Base-by-base conservation (phyloP, 352 stramenopile species). In the Pythium coloratum region DNA sequence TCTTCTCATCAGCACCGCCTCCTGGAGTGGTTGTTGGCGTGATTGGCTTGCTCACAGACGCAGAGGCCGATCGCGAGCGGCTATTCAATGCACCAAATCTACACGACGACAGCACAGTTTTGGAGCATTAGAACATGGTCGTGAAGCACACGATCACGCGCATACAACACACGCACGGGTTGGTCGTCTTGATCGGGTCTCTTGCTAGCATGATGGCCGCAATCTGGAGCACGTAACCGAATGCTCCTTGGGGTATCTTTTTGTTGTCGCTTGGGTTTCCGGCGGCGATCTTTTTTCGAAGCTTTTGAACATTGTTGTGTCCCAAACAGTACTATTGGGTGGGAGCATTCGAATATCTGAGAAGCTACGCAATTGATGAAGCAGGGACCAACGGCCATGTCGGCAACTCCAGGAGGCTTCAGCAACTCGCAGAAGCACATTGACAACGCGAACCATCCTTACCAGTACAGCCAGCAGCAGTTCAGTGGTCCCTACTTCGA, bases 161-260 rank as follows among this genome's bases (percentile, higher is more conserved):
- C 26, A 40, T 24, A 16, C 12, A 16, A 50, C 46, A 38, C 16
- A 70, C 74, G 66, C 59, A 81, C 74, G 70, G 56, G 51, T 81
- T 79, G 20, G 69, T 66, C n/a, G 75, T 79, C 54, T 76, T 79
- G 65, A 81, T 65, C 2, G 75, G 64, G 10, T 71, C 75, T n/a
- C 69, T 66, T 32, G 69, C 55, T 24, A 77, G 64, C 75, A 81
- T 54, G n/a, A 42, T 42, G 5, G n/a, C 38, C 34, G 55, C 36
- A 6, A 18, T 16, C 3, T 34, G 34, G 12, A 40, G 53, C 8
- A n/a, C 16, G 9, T 8, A 16, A 38, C 1, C n/a, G 28, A 28
- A 42, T 20, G 44, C 3, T 1, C 7, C 24, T 34, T 40, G 33
- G 16, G 26, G 33, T 68, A 59, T 68, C 55, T 68, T 68, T 24